Conservation (phyloP, 345 rosid genomes). For the Populus pruinosa region DNA sequence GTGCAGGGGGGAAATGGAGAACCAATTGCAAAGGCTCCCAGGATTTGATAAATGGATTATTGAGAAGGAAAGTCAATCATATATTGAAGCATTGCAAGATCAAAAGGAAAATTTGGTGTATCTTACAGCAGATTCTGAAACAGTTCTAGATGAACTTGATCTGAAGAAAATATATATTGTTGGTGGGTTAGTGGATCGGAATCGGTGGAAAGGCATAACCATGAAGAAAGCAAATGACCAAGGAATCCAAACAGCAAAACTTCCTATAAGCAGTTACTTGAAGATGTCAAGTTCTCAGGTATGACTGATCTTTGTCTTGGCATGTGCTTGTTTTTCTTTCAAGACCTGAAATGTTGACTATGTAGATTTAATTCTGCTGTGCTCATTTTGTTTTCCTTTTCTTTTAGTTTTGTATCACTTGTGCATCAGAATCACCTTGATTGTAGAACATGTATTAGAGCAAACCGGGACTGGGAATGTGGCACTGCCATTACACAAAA, state of each 20-base stretch:
- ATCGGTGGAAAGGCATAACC: slow-evolving; percentile 89
- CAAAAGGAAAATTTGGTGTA: slow-evolving; percentile 69
- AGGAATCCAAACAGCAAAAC: slow-evolving; percentile 78
- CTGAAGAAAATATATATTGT: slow-evolving; percentile 56
- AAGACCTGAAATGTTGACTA: not conserved
- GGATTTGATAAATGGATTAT: slow-evolving; percentile 93
- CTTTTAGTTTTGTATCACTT: not conserved
- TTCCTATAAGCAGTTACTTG: slow-evolving; percentile 80
- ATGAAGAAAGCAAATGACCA: slow-evolving; percentile 89
- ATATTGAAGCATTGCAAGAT: slow-evolving; percentile 65
- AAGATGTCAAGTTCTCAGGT: slow-evolving; percentile 99
- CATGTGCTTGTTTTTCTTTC: not conserved
- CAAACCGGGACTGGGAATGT: not conserved
- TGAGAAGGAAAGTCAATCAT: slow-evolving; percentile 68
- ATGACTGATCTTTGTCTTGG: not conserved
- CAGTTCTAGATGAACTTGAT: slow-evolving; percentile 64
- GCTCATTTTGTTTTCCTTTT: not conserved
- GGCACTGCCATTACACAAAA: not conserved
- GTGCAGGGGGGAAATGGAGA: slow-evolving; percentile 58
- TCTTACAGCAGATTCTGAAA: slow-evolving; percentile 86
- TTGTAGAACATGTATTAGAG: not conserved
- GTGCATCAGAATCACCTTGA: not conserved
- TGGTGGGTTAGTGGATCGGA: slow-evolving; percentile 90
- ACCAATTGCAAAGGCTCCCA: slow-evolving; percentile 65
- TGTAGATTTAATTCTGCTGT: not conserved